Evolutionary conservation across 2,329 filamentous ascomycete species (phyloP), one percentile per base, ranked within the genome.

Genomic region (Botrytis deweyae): DNA sequence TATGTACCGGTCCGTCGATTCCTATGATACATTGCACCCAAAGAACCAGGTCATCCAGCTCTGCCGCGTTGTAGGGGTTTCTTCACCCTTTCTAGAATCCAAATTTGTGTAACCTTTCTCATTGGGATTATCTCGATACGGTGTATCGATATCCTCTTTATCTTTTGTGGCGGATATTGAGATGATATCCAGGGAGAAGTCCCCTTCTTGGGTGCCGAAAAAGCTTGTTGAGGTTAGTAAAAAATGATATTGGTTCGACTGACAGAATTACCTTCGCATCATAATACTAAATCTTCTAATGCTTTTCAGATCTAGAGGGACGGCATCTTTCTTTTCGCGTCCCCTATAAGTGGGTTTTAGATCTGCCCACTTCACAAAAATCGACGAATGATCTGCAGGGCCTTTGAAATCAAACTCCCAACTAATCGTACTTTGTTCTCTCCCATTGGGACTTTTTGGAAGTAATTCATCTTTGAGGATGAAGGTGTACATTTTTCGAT

Each of bases 271-370:
- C 93, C 93, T 96, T 81, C 93, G 85, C 86, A 92, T 92, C 93
- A 96, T 95, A 74, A 96, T 85, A 69, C 90, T 91, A 44, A 95
- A 84, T 65, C 92, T 86, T 82, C 88, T 91, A 58, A 96, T 84
- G 62, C 84, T 84, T 66, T 84, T 84, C 76, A 87, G 78, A 77
- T 94, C 84, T 77, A 96, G 81, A 8, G 87, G 85, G 73, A 85
- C 81, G 0, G 88, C 88, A 82, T 92, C 89, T 29, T 87, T 82
- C 80, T 88, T 87, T 75, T 90, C 86, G 78, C 87, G 88, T 0
- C 93, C 93, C 5, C 93, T 86, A 82, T 94, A 96, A 2, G 91
- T 95, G 1, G 93, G 84, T 80, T 88, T 89, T 76, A 97, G 88
- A 38, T 87, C 86, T 20, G 81, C 81, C 90, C 92, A 95, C 1